Conservation (phyloP, 495 filamentous ascomycete species). For the Daldinia grandis region DNA sequence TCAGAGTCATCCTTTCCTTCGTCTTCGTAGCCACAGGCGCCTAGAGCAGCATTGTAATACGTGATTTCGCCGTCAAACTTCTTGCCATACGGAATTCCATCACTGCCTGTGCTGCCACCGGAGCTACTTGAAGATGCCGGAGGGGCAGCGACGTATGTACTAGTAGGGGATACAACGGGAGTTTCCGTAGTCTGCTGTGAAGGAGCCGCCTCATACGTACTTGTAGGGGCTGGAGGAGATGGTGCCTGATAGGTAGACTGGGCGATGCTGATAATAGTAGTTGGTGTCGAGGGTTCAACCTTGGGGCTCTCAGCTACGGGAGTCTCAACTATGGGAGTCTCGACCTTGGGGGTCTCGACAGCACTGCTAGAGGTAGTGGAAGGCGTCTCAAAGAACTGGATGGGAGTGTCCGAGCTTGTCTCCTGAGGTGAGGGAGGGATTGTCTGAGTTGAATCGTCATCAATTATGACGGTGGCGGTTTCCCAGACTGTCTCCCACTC, state of each 20-base stretch:
- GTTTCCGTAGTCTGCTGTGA: constrained; percentile 12
- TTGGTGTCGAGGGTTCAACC: constrained; percentile 9
- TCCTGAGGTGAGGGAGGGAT: constrained; percentile 45
- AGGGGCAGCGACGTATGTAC: constrained; percentile 20
- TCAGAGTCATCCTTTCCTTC: constrained; percentile 48
- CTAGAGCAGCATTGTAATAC: constrained; percentile 56
- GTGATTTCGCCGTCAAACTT: constrained; percentile 54
- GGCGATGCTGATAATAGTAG: constrained; percentile 22
- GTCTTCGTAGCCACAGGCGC: constrained; percentile 58
- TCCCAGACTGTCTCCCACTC: constrained; percentile 58
- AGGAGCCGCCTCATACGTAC: constrained; percentile 18
- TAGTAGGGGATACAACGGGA: constrained; percentile 21
- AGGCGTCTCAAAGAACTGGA: constrained; percentile 53
- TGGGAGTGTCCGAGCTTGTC: constrained; percentile 41
- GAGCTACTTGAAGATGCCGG: constrained; percentile 31
- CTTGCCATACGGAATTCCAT: constrained; percentile 26
- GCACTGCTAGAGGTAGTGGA: constrained; percentile 13
- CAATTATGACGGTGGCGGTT: constrained; percentile 57
- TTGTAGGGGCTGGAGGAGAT: constrained; percentile 23
- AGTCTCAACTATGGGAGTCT: constrained; percentile 3
- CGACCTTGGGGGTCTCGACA: constrained; percentile 2
- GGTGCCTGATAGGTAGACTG: constrained; percentile 26
- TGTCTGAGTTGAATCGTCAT: constrained; percentile 52
- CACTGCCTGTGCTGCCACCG: constrained; percentile 29
- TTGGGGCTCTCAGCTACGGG: background rate